Conservation (phyloP, 495 filamentous ascomycete species). For the Neurospora sp. region DNA sequence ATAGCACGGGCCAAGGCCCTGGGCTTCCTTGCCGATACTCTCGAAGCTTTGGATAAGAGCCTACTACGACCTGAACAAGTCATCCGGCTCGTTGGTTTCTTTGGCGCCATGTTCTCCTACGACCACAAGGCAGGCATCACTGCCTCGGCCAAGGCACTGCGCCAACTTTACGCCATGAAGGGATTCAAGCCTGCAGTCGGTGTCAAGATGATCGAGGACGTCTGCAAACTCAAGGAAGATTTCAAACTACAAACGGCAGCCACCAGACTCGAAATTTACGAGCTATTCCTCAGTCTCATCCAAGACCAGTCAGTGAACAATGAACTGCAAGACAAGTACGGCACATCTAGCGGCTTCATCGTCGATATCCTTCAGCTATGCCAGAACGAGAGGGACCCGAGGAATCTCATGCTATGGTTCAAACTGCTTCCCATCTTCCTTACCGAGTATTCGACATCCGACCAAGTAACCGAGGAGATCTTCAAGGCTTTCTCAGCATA, state of each 20-base stretch:
- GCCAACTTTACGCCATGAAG: constrained; percentile 32
- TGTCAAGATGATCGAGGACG: constrained; percentile 28
- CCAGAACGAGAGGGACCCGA: constrained; percentile 37
- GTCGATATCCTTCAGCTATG: constrained; percentile 32
- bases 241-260: constrained; percentile 33
- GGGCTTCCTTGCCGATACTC: constrained; percentile 34
- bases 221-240: constrained; percentile 35
- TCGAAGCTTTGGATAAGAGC: constrained; percentile 28
- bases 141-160: constrained; percentile 36
- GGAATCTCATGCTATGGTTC: constrained; percentile 40
- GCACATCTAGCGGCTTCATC: constrained; percentile 26
- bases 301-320: constrained; percentile 23
- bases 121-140: constrained; percentile 41
- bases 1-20: constrained; percentile 34
- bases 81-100: constrained; percentile 34
- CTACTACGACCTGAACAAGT: constrained; percentile 32
- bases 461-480: constrained; percentile 31
- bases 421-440: constrained; percentile 28
- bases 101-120: constrained; percentile 38
- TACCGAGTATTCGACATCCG: constrained; percentile 26
- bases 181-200: constrained; percentile 33
- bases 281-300: constrained; percentile 33
- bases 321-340: constrained; percentile 31
- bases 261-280: constrained; percentile 38
- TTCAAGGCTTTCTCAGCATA: constrained; percentile 41